Base-by-base conservation (phyloP, 169 alveolate species). In the Plasmodium ovale region DNA sequence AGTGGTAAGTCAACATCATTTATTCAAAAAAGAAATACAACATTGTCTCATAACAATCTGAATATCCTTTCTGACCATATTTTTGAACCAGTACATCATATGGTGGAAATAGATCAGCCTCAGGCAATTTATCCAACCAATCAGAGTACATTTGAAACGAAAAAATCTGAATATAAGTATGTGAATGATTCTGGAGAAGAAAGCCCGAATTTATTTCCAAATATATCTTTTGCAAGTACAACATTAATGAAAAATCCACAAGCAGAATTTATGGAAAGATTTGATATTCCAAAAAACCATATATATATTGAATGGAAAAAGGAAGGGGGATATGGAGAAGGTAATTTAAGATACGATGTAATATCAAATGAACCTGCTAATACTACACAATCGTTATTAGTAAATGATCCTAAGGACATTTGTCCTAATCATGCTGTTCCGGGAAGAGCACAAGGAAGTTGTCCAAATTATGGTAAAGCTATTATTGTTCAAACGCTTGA, bases 391-490 rank as follows among this genome's bases (percentile, higher is more conserved):
- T 79, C 89, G 21, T 51, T 79, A 49, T 79, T 79, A 49, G 3
- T 64, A 64, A 49, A 64, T 42, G n/a, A 65, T 51, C 23, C 5
- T 49, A 33, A 62, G 14, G 79, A 79, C 9, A 56, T 35, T 5
- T 79, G 89, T 51, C 89, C 89, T 53, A 79, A 79, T 65, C 89
- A 79, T 65, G 29, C 33, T 47, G 14, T 33, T 79, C 84, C 77
- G 51, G 89, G 89, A 33, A 79, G 82, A 16, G 89, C 89, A 33
- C 89, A 79, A 49, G 89, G 89, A 31, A 79, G 89, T 79, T 79
- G 89, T n/a, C 89, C 89, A 3, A 79, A 79, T 58, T 79, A 79
- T 79, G 89, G 89, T 19, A 79, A 79, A 65, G 19, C 89, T 23
- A 64, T 79, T 56, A 16, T 79, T 49, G 89, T 79, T 12, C 59